Evolutionary conservation across 495 filamentous ascomycete genomes (phyloP), one percentile per base, ranked within the genome.

Genomic region (Staphylotrichum longicolle): DNA sequence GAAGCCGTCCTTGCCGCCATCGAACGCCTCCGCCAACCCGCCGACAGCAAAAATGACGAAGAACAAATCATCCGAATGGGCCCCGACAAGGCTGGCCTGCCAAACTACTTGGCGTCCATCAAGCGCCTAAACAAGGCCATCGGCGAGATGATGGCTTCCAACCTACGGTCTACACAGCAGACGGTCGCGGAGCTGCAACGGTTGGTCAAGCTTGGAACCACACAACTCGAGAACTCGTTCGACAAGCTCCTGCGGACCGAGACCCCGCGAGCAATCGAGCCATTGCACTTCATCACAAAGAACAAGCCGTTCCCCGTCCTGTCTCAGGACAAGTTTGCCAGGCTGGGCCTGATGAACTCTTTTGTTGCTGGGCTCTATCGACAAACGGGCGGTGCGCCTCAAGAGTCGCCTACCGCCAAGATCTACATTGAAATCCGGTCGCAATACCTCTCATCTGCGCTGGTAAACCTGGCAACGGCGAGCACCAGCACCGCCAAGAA

Each of bases 231-330:
- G 72, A 87, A 85, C 44, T 76, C 91, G 52, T 91, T 96, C 72
- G 84, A 91, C 60, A 83, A 87, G 60, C 78, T 88, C 56, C 74
- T 98, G 41, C 82, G 83, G 34, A 71, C 59, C 55, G 86, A 95
- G 65, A 86, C 91, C 20, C 83, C 86, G 7, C 80, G 83, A 54
- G 81, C 88, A 2, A 83, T 97, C 37, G 94, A 99, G 65, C 93
- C 95, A 7, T 75, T 98, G 46, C 90, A 96, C 68, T 97, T 89
- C 69, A 85, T 97, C 66, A 96, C 90, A n/a, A 97, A 96, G 72
- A 82, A 89, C 81, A 82, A 77, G 66, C 75, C 74, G 2, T 79
- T 79, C 60, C 78, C 78, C 41, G 59, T 73, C 14, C 70, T 85
- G 15, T 73, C 75, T 11, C 78, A 79, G 54, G 81, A 83, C 64